Percentiles rank a stretch among this genome's conserved stretches.
Conservation (phyloP, 2,329 filamentous ascomycete genomes). For the Colletotrichum sp. region DNA sequence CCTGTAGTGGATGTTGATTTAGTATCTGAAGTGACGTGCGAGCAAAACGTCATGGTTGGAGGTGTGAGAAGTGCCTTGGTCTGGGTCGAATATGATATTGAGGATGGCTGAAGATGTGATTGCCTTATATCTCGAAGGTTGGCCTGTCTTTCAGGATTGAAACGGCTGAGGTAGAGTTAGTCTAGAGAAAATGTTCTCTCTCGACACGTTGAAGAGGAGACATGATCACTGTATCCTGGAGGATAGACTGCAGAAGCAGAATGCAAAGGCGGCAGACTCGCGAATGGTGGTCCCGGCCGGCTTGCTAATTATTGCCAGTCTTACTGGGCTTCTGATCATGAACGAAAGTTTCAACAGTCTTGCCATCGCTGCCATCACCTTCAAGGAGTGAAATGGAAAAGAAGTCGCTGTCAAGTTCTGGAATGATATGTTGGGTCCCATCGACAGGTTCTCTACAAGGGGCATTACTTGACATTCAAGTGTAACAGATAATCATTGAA, state of each 20-base stretch:
- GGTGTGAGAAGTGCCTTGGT: background rate
- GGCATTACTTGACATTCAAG: rapidly evolving
- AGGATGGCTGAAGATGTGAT: background rate
- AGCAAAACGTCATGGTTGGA: rapidly evolving
- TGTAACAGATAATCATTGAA: background rate
- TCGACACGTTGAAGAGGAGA: too few relatives aligned
- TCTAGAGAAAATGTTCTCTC: too few relatives aligned
- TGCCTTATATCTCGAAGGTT: too few relatives aligned
- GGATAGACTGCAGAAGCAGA: too few relatives aligned
- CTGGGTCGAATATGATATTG: background rate
- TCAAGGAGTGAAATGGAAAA: background rate
- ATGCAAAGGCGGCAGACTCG: too few relatives aligned
- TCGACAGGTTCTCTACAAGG: background rate
- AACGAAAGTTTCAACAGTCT: background rate
- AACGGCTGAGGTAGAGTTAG: too few relatives aligned
- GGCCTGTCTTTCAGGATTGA: too few relatives aligned
- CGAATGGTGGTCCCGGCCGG: background rate
- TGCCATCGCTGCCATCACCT: background rate
- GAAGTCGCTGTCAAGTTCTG: background rate
- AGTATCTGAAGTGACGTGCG: rapidly evolving
- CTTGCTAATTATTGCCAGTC: too few relatives aligned
- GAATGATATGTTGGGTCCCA: rapidly evolving
- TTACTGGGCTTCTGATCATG: background rate
- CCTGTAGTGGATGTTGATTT: background rate
- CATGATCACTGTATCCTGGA: too few relatives aligned